Evolutionary conservation across 2,329 filamentous ascomycete species (phyloP).

Genomic region (Xenoacremonium recifei): DNA sequence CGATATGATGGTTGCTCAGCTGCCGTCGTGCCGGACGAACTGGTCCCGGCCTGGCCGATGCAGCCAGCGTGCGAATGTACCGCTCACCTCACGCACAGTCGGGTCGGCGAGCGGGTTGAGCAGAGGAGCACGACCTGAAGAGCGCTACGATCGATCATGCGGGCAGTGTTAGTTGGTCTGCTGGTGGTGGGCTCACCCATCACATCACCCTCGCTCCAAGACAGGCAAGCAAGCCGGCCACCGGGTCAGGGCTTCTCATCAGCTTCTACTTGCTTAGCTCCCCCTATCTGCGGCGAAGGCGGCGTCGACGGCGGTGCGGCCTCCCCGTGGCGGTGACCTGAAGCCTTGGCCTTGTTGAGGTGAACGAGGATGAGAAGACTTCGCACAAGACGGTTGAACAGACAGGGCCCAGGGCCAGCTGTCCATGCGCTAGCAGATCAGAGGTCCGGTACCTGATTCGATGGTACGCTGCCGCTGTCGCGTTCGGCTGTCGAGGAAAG

Average conservation of each 20-base stretch:
- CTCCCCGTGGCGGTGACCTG: slow-evolving; percentile 14
- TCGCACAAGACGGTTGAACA: too few species aligned
- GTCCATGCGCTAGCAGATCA: slow-evolving; percentile 8
- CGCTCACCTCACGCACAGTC: too few species aligned
- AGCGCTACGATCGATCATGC: slow-evolving; percentile 10
- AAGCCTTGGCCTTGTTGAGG: too few species aligned
- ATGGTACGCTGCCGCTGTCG: slow-evolving; percentile 3
- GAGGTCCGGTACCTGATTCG: slow-evolving; percentile 12
- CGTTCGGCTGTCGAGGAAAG: slow-evolving; percentile 1
- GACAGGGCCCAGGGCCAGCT: slow-evolving; percentile 7
- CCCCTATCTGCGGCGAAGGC: slow-evolving; percentile 21
- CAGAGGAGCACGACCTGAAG: slow-evolving; percentile 12
- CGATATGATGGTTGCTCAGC: slow-evolving; percentile 11
- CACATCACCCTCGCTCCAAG: slow-evolving; percentile 24
- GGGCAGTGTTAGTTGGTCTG: slow-evolving; percentile 10
- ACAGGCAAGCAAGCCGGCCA: slow-evolving; percentile 6
- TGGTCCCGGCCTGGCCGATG: slow-evolving; percentile 13
- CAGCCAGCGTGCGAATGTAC: slow-evolving; percentile 7
- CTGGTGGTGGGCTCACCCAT: slow-evolving; percentile 23
- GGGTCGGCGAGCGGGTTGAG: neutral
- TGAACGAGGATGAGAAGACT: slow-evolving; percentile 15
- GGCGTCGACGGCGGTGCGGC: slow-evolving; percentile 15
- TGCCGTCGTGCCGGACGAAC: slow-evolving; percentile 1
- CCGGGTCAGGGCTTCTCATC: neutral
- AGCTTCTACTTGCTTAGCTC: slow-evolving; percentile 5